phyloP scores from a whole-genome alignment of 805 yeast species.

The Kuraishia hungarica region DNA sequence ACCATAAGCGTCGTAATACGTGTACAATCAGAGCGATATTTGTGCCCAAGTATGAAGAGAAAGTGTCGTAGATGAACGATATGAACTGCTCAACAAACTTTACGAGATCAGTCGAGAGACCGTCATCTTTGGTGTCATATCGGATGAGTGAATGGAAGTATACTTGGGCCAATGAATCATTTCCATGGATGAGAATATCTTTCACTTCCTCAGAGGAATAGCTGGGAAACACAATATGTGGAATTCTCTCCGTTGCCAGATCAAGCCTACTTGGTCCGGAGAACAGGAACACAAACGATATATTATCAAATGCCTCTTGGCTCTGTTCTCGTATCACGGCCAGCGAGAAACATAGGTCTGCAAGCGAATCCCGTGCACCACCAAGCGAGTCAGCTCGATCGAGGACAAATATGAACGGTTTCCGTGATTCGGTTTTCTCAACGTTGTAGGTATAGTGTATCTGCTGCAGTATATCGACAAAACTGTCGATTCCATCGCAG shows the following conservation, averaged over 20 bases:
- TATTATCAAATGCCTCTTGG: conserved; percentile 12
- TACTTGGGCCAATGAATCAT: background rate
- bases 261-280: conserved; percentile 29
- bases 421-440: background rate
- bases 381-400: conserved; percentile 31
- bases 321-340: conserved; percentile 34
- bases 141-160: background rate
- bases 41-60: conserved; percentile 34
- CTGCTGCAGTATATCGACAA: conserved; percentile 31
- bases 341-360: conserved; percentile 31
- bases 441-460: conserved; percentile 12
- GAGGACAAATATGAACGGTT: conserved; percentile 22
- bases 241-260: conserved; percentile 29
- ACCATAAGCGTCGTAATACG: conserved; percentile 20
- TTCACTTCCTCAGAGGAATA: conserved; percentile 29
- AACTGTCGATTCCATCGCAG: conserved; percentile 33
- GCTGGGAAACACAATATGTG: conserved; percentile 29
- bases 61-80: conserved; percentile 36
- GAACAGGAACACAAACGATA: conserved; percentile 31
- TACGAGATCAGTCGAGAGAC: background rate
- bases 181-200: conserved; percentile 23
- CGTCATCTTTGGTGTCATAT: background rate
- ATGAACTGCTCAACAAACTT: conserved; percentile 30
- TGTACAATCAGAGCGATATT: conserved; percentile 27
- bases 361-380: conserved; percentile 20